Evolutionary conservation across 1,139 yeast species (phyloP), one percentile per base, ranked within the genome.

Genomic region (Zygoascus hellenicus): DNA sequence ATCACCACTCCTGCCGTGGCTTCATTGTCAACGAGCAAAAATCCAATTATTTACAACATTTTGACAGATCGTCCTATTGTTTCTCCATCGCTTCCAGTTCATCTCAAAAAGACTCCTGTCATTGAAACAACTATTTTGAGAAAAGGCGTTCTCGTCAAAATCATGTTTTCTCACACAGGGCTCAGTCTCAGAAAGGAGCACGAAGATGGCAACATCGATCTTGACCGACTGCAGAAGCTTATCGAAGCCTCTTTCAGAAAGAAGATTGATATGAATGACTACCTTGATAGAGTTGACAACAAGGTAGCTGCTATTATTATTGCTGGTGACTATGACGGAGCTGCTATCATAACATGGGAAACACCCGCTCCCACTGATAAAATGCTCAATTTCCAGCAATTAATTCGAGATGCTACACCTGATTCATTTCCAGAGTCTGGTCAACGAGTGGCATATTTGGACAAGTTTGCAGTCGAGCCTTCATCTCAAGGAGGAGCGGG

Each of bases 271-370:
- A 60, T 77, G 46, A 75, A 78, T 0, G 80, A 77, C 49, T 92
- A 90, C 60, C 66, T 87, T 31, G 53, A 69, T 1, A 70, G 98
- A 45, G 74, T 92, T 32, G 75, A 81, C 52, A 72, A 79, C 1
- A 70, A 72, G 3, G 71, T 92, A 6, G 92, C 96, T 0, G 83
- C 87, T 0, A 64, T 92, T 11, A 81, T 92, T 6, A 76, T 92
- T 15, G 86, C 92, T 4, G 98, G 97, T 0, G 95, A 92, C 61
- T 92, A 92, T 61, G 96, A 90, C 55, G 98, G 97, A 1, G 90
- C 89, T 13, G 97, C 97, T 0, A 82, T 92, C 9, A 76, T 92
- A 33, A 92, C 98, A 0, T 83, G 87, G 75, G 96, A 87, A 61
- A 53, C 56, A 9, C 53, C 65, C 29, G 32, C 48, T 9, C n/a